A percentile compares a stretch with the other conserved stretches of the same genome.
These are phyloP conservation scores for Lycium barbarum DNA, from an alignment of 257 asterid species.

Conservation along the genomic window DNA sequence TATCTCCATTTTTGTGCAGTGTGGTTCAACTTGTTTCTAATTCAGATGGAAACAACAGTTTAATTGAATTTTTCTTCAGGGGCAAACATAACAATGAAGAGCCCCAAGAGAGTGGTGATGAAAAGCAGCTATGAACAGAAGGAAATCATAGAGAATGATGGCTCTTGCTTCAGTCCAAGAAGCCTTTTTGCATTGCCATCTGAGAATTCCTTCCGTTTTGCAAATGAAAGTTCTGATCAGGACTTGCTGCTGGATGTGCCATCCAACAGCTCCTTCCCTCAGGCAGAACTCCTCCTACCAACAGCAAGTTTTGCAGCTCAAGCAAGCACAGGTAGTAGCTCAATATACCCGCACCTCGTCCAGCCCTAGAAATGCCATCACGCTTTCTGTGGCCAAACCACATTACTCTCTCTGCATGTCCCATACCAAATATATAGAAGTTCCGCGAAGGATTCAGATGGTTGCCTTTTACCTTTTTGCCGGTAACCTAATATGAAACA, in stretches of 20 bases:
- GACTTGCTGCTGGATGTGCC: constrained; percentile 82
- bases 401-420: constrained; percentile 3
- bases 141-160: constrained; percentile 52
- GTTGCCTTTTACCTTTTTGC: constrained; percentile 18
- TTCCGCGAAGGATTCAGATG: constrained; percentile 15
- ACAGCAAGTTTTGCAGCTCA: constrained; percentile 55
- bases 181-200: constrained; percentile 59
- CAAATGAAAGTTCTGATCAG: constrained; percentile 60
- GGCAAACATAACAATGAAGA: constrained; percentile 55
- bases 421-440: background rate
- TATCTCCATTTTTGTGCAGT: background rate
- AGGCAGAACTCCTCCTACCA: constrained; percentile 76
- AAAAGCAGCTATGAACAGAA: constrained; percentile 48
- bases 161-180: constrained; percentile 57
- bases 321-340: constrained; percentile 72
- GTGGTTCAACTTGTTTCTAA: background rate
- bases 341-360: constrained; percentile 50
- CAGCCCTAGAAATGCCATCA: constrained; percentile 43
- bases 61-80: constrained; percentile 43
- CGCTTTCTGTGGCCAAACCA: constrained; percentile 4
- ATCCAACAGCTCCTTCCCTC: constrained; percentile 68
- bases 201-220: constrained; percentile 51
- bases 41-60: background rate
- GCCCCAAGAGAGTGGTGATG: constrained; percentile 56
- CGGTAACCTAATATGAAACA: constrained; percentile 23